These are phyloP conservation scores for Colletotrichum lindemuthianum DNA, from an alignment of 2,329 filamentous ascomycete genomes.

Conservation along the genomic window DNA sequence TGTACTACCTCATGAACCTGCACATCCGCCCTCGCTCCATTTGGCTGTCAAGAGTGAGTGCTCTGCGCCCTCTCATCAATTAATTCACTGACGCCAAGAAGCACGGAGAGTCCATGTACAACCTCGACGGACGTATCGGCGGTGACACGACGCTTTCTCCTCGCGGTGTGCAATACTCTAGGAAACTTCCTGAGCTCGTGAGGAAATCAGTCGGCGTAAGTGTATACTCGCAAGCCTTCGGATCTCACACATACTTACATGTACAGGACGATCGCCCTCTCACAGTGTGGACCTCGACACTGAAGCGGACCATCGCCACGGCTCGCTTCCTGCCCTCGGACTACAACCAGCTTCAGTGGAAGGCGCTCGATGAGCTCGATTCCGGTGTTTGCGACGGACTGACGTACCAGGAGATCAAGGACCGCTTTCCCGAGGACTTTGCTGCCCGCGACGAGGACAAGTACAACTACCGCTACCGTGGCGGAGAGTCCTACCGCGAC, in stretches of 20 bases:
- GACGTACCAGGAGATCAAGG: conserved; percentile 94
- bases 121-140: conserved; percentile 89
- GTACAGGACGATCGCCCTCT: conserved; percentile 68
- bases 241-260: conserved; percentile 7
- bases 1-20: conserved; percentile 98
- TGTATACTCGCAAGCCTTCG: conserved; percentile 33
- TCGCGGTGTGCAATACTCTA: conserved; percentile 88
- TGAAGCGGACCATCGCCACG: conserved; percentile 89
- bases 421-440: conserved; percentile 93
- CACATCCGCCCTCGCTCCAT: conserved; percentile 97
- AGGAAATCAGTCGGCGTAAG: conserved; percentile 85
- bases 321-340: conserved; percentile 81
- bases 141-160: conserved; percentile 89
- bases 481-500: conserved; percentile 94
- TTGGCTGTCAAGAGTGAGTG: conserved; percentile 88
- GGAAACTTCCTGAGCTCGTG: conserved; percentile 84
- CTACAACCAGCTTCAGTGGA: conserved; percentile 98
- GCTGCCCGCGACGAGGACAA: conserved; percentile 96
- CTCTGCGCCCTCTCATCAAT: background rate
- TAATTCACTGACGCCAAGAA: conserved; percentile 45
- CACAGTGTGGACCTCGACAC: conserved; percentile 71
- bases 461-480: conserved; percentile 98
- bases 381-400: conserved; percentile 96
- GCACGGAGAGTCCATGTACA: conserved; percentile 96
- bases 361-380: conserved; percentile 96